Base-by-base conservation (phyloP, 768 basidiomycete genomes). In the Infundibulicybe gibba region DNA sequence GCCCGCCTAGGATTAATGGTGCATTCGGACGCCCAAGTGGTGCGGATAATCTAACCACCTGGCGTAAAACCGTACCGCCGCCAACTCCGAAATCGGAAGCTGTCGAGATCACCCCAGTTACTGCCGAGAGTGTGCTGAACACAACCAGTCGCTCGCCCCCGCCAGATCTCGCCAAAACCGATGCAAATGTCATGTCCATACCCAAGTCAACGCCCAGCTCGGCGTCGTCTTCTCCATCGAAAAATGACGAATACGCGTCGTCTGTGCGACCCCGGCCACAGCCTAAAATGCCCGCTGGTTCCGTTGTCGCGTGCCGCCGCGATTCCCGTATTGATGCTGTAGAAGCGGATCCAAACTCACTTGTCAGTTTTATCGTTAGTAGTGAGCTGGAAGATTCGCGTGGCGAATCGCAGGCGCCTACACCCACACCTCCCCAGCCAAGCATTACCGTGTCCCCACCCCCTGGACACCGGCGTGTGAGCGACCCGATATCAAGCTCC, bases 341-440 rank as follows among this genome's bases (percentile, higher is more conserved):
- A 30, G 71, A 69, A 47, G 66, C 67, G 32, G 76, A 80, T 54
- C 54, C 72, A 3, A 76, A 72, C 45, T 60, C 71, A 13, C 52
- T 71, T 9, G 85, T 90, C 48, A 82, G 78, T 51, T 93, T 93
- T 67, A 87, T 83, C 40, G 86, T 92, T 39, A 77, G 70, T 46
- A 91, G 89, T 57, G 90, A 92, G 63, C 59, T 92, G 44, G 88
- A 90, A 38, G 74, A 71, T 41, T 50, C 60, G n/a, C 50, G 43
- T 40, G 55, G 56, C 45, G 49, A 40, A 32, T 55, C 56, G 34
- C 63, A 54, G 49, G 53, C 49, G 16, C 43, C 50, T 21, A 49
- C 52, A 32, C 48, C 55, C 9, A 52, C 43, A 33, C 55, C 59
- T 41, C 10, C 49, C 32, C 60, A 65, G 43, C 57, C 56, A 31